Evolutionary conservation across 2,329 filamentous ascomycete species (phyloP).

Genomic region (Pseudogymnoascus sp.): DNA sequence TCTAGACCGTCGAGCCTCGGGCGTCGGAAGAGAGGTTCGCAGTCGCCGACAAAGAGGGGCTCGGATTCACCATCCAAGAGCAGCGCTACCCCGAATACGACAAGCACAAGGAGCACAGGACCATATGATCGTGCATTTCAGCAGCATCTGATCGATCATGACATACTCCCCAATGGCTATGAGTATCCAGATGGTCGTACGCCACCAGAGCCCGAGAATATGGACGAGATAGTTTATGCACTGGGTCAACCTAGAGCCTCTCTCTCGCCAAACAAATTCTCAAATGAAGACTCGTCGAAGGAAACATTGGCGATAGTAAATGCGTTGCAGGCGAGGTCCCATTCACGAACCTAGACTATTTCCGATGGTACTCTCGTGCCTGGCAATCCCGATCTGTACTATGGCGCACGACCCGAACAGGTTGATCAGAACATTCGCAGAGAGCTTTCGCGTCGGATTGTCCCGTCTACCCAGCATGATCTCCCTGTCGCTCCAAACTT

Average conservation of each 20-base stretch:
- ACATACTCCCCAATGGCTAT: constrained; percentile 25
- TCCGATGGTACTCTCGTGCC: constrained; percentile 27
- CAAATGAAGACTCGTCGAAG: too few species aligned
- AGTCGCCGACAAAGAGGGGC: neutral
- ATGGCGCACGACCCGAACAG: constrained; percentile 24
- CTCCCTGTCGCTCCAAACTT: constrained; percentile 33
- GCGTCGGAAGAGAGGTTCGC: neutral
- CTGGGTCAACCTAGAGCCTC: constrained; percentile 22
- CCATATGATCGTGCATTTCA: constrained; percentile 30
- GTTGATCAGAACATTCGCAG: constrained; percentile 21
- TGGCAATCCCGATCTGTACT: constrained; percentile 28
- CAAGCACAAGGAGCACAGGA: constrained; percentile 21
- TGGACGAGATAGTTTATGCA: constrained; percentile 24
- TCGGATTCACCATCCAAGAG: neutral
- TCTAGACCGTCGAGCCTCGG: neutral
- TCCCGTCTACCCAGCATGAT: constrained; percentile 27
- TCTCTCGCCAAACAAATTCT: too few species aligned
- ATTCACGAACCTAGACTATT: constrained; percentile 30
- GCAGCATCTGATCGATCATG: constrained; percentile 30
- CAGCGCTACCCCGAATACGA: constrained; percentile 15
- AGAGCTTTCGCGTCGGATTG: constrained; percentile 23
- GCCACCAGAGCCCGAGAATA: constrained; percentile 26
- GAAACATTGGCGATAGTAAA: constrained; percentile 20
- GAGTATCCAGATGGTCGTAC: constrained; percentile 20
- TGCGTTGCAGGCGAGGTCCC: constrained; percentile 19